Percentiles rank a stretch among this genome's conserved stretches.
These are phyloP conservation scores for Sarcomyxa edulis DNA, from an alignment of 768 basidiomycete genomes.

Conservation along the genomic window DNA sequence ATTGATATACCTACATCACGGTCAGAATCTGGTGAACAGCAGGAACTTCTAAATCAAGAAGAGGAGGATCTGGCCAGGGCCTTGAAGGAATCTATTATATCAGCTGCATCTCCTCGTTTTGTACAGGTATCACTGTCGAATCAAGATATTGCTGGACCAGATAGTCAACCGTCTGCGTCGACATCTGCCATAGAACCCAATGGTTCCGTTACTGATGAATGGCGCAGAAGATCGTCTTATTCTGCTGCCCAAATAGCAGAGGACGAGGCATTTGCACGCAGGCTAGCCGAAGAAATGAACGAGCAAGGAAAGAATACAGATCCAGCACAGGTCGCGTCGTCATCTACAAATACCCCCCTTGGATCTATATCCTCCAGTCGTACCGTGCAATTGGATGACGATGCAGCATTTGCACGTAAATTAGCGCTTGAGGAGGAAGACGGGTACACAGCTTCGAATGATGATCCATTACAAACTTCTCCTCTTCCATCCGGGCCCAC, in stretches of 20 bases:
- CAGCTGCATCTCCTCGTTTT: too few species aligned
- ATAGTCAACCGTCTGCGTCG: background rate
- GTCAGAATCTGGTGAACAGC: slow-evolving; percentile 32
- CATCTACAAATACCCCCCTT: too few species aligned
- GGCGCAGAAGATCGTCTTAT: slow-evolving; percentile 16
- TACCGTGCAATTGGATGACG: slow-evolving; percentile 24
- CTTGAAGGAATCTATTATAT: slow-evolving; percentile 43
- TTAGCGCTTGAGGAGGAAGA: slow-evolving; percentile 12
- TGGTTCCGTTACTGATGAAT: background rate
- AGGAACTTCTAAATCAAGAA: slow-evolving; percentile 38
- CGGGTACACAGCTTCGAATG: too few species aligned
- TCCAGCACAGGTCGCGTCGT: slow-evolving; percentile 1
- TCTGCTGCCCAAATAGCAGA: slow-evolving; percentile 13
- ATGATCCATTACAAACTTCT: background rate
- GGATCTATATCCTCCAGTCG: too few species aligned
- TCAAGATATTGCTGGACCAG: too few species aligned
- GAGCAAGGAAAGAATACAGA: slow-evolving; percentile 4
- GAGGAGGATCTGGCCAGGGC: slow-evolving; percentile 66
- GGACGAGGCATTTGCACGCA: slow-evolving; percentile 23
- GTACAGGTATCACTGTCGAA: too few species aligned
- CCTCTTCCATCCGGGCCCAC: too few species aligned
- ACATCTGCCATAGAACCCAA: background rate
- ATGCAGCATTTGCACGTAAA: slow-evolving; percentile 39
- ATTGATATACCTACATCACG: slow-evolving; percentile 45
- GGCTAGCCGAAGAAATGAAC: slow-evolving; percentile 15